A percentile compares a stretch with the other conserved stretches of the same genome.
Evolutionary conservation across 2,329 filamentous ascomycete genomes (phyloP).

Genomic region (Penicillium sclerotigenum): DNA sequence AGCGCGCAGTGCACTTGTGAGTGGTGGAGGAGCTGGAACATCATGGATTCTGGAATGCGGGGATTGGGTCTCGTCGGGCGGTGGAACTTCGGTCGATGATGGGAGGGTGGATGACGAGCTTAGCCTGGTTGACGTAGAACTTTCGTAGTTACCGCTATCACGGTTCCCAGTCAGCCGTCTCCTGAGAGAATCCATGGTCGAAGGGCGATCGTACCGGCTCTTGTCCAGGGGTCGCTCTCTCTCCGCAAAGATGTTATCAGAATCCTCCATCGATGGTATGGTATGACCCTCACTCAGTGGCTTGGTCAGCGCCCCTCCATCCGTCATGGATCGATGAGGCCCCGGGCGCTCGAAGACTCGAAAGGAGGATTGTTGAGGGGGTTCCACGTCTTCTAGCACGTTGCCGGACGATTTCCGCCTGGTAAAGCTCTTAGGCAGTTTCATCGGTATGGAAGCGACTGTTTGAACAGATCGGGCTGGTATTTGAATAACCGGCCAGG

Average conservation of each 20-base stretch:
- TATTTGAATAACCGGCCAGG: neutral
- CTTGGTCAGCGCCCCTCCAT: conserved; percentile 37
- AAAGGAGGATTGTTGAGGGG: conserved; percentile 47
- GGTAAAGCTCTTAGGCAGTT: conserved; percentile 53
- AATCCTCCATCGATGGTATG: conserved; percentile 37
- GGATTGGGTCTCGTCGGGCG: conserved; percentile 39
- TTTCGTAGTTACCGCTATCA: conserved; percentile 50
- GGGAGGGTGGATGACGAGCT: conserved; percentile 56
- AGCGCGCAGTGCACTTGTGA: conserved; percentile 44
- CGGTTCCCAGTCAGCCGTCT: conserved; percentile 36
- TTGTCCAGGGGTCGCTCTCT: conserved; percentile 34
- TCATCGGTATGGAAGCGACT: conserved; percentile 50
- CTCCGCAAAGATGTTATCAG: conserved; percentile 41
- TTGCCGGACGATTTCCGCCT: conserved; percentile 56
- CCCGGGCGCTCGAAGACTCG: conserved; percentile 53
- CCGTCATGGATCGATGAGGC: conserved; percentile 43
- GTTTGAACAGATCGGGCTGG: neutral
- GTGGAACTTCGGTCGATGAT: conserved; percentile 50
- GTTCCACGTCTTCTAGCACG: conserved; percentile 49
- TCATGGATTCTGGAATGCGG: conserved; percentile 41
- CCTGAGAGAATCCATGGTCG: conserved; percentile 15
- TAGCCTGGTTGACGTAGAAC: conserved; percentile 50
- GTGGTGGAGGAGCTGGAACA: conserved; percentile 40
- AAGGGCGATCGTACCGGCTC: conserved; percentile 35
- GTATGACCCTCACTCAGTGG: conserved; percentile 34